phyloP scores from a whole-genome alignment of 1,284 basidiomycete species.

The Calocybe gambosa region DNA sequence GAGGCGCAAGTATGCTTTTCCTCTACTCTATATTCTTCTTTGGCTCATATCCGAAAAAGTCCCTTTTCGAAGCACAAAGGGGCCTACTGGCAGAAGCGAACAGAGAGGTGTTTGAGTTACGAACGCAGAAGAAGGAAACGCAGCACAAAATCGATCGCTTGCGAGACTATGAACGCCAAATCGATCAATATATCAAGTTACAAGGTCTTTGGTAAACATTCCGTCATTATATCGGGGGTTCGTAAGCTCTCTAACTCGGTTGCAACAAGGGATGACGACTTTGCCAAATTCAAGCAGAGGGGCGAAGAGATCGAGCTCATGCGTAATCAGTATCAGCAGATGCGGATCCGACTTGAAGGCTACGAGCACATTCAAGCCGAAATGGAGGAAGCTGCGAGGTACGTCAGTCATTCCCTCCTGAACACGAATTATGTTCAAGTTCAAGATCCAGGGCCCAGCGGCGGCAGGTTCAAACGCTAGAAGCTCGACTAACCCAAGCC shows the following conservation, averaged over 20 bases:
- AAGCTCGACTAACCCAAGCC: slow-evolving; percentile 42
- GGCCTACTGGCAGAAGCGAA: slow-evolving; percentile 58
- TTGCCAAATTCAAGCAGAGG: slow-evolving; percentile 60
- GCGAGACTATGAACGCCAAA: slow-evolving; percentile 65
- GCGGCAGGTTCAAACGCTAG: slow-evolving; percentile 51
- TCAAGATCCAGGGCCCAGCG: slow-evolving; percentile 38
- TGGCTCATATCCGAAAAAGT: slow-evolving; percentile 4
- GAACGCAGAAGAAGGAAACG: slow-evolving; percentile 63
- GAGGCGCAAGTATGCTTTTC: slow-evolving; percentile 47
- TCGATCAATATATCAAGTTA: slow-evolving; percentile 65
- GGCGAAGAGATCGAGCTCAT: slow-evolving; percentile 51
- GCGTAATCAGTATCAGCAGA: slow-evolving; percentile 52
- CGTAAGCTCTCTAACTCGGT: background rate
- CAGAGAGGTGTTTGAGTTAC: slow-evolving; percentile 51
- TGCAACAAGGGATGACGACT: slow-evolving; percentile 59
- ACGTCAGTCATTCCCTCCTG: slow-evolving; percentile 16
- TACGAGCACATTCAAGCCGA: slow-evolving; percentile 44
- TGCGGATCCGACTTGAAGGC: slow-evolving; percentile 55
- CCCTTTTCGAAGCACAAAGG: slow-evolving; percentile 57
- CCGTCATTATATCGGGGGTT: background rate
- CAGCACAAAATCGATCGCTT: slow-evolving; percentile 69
- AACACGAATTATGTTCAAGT: slow-evolving; percentile 10
- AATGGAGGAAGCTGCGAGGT: slow-evolving; percentile 54
- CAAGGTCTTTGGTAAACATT: slow-evolving; percentile 57
- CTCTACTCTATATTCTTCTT: slow-evolving; percentile 1